Percentiles rank a stretch among this genome's conserved stretches.
Evolutionary conservation across 495 filamentous ascomycete species (phyloP).

Genomic region (Podospora didyma): DNA sequence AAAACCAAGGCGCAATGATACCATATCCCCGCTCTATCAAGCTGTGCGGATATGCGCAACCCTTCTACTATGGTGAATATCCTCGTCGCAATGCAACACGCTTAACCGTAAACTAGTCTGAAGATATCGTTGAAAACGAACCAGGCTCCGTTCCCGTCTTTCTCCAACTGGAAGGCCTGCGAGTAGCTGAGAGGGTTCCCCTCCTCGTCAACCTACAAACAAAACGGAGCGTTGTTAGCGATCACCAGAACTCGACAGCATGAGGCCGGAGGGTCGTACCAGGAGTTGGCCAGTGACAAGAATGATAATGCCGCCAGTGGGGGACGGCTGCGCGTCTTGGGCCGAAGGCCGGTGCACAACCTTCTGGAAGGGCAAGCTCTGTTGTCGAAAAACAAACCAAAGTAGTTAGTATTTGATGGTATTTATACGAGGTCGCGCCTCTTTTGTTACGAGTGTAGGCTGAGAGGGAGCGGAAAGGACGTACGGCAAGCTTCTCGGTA

Average conservation of each 20-base stretch:
- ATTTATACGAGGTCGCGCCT: not conserved
- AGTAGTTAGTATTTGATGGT: not conserved
- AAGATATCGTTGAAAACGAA: constrained; percentile 93
- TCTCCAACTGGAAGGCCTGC: constrained; percentile 78
- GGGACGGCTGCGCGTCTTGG: constrained; percentile 71
- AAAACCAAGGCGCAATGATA: not conserved
- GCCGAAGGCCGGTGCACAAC: constrained; percentile 66
- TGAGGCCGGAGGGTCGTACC: constrained; percentile 45
- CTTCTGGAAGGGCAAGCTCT: constrained; percentile 77
- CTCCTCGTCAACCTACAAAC: constrained; percentile 71
- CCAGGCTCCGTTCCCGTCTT: constrained; percentile 64
- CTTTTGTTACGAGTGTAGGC: not conserved
- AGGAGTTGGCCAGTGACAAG: constrained; percentile 78
- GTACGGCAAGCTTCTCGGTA: constrained; percentile 72
- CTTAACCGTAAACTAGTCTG: constrained; percentile 53
- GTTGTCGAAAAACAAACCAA: constrained; percentile 49
- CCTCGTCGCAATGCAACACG: not conserved
- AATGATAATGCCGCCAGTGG: constrained; percentile 66
- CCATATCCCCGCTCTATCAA: not conserved
- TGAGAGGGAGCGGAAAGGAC: not conserved
- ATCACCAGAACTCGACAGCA: not conserved
- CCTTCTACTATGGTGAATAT: not conserved
- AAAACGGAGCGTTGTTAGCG: constrained; percentile 2
- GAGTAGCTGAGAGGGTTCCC: constrained; percentile 77
- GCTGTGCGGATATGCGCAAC: not conserved